Base-by-base conservation (phyloP, 1,139 yeast species). In the Meyerozyma elateridarum region DNA sequence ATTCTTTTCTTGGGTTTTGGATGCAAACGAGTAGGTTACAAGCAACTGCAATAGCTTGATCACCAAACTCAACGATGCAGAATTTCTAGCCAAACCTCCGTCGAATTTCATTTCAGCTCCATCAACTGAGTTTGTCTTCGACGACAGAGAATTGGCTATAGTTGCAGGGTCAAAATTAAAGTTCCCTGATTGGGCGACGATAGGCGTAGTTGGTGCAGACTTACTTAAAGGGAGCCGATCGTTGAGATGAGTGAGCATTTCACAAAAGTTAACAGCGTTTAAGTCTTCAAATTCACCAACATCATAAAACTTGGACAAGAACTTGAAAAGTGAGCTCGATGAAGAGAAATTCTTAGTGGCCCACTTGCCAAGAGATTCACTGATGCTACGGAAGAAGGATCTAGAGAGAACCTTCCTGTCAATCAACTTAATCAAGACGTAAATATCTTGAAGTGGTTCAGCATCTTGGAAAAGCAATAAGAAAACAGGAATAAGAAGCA, bases 171-270 rank as follows among this genome's bases (percentile, higher is more conserved):
- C 21, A 5, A 31, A 17, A 15, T 31, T 19, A 8, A 25, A 15
- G 15, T 20, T 29, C 22, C 33, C 35, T 12, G 43, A 40, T 32
- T 51, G 61, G 8, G 41, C 37, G 17, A 61, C 35, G 8, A 65
- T 50, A 14, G 73, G 73, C 6, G 73, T 66, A 1, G 67, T 54
- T 5, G 73, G 72, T 6, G 73, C 73, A 12, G 70, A 61, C 31
- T 66, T 51, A 46, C 71, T 64, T 39, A 67, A 54, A 1, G 73
- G 73, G 29, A 64, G 50, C 35, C 54, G 56, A 45, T 67, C 73
- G 42, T 64, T 64, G 21, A 66, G 47, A 38, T 65, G 72, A 25
- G 52, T 39, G 11, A 66, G 36, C 16, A 67, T 49, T 35, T 64
- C 68, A 35, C 64, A 63, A 7, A 65, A 48, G 12, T 44, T 43